These are phyloP conservation scores for Aechmea fasciata DNA, from an alignment of 176 grass and related monocot genomes.

Conservation along the genomic window DNA sequence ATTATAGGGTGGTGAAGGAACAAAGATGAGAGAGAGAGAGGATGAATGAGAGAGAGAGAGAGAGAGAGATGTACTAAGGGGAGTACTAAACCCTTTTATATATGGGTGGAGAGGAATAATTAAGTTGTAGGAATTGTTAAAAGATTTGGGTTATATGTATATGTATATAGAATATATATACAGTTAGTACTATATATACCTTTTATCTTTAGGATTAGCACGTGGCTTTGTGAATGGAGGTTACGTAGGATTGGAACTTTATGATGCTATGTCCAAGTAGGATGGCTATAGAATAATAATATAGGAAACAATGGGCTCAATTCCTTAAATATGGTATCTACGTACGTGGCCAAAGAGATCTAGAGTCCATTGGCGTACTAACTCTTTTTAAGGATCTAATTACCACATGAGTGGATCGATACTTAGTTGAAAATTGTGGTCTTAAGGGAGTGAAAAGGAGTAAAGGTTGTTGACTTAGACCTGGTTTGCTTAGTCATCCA, in stretches of 20 bases:
- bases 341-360: background rate
- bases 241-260: conserved; percentile 1
- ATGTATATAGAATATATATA: too few species aligned
- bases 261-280: background rate
- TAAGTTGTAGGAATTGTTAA: background rate
- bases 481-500: too few species aligned
- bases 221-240: background rate
- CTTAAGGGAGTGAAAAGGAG: too few species aligned
- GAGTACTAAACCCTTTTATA: too few species aligned
- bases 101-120: background rate
- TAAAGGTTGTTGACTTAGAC: too few species aligned
- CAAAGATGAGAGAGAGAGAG: background rate
- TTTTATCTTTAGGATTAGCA: background rate
- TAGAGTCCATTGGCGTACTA: background rate
- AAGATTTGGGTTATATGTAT: background rate
- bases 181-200: background rate
- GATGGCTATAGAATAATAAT: background rate
- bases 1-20: background rate
- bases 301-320: background rate
- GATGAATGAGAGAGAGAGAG: background rate
- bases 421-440: background rate
- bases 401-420: background rate
- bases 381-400: background rate
- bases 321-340: background rate
- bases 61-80: background rate